Conservation (phyloP, 2,329 filamentous ascomycete species). For the Alternaria consortialis region DNA sequence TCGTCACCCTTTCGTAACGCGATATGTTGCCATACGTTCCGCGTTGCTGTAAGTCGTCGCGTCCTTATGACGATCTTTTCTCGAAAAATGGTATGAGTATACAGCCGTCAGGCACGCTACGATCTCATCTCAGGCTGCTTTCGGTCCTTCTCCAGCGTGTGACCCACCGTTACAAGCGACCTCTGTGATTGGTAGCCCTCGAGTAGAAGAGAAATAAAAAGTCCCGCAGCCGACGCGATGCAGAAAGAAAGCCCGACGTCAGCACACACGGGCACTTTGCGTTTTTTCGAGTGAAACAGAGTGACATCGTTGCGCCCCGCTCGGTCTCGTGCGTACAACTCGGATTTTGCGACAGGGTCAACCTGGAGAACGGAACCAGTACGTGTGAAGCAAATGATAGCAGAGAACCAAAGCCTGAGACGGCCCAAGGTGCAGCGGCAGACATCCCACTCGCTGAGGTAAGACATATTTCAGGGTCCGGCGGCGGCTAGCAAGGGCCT, state of each 20-base stretch:
- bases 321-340: conserved; percentile 12
- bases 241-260: conserved; percentile 20
- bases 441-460: conserved; percentile 26
- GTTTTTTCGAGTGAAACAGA: conserved; percentile 16
- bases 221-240: conserved; percentile 12
- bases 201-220: conserved; percentile 15
- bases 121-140: conserved; percentile 19
- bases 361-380: conserved; percentile 3
- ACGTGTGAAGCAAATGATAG: conserved; percentile 15
- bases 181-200: conserved; percentile 16
- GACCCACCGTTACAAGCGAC: conserved; percentile 9
- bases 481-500: conserved; percentile 14
- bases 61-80: conserved; percentile 30
- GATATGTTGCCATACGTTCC: conserved; percentile 31
- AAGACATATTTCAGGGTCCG: conserved; percentile 30
- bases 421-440: conserved; percentile 19
- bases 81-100: conserved; percentile 11
- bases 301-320: conserved; percentile 10
- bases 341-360: conserved; percentile 19
- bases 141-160: conserved; percentile 24
- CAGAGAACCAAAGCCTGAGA: conserved; percentile 15
- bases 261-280: conserved; percentile 7
- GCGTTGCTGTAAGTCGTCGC: conserved; percentile 35
- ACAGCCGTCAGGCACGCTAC: conserved; percentile 26
- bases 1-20: conserved; percentile 11